Base-by-base conservation (phyloP, 495 filamentous ascomycete species). In the Talaromyces trachyspermus region DNA sequence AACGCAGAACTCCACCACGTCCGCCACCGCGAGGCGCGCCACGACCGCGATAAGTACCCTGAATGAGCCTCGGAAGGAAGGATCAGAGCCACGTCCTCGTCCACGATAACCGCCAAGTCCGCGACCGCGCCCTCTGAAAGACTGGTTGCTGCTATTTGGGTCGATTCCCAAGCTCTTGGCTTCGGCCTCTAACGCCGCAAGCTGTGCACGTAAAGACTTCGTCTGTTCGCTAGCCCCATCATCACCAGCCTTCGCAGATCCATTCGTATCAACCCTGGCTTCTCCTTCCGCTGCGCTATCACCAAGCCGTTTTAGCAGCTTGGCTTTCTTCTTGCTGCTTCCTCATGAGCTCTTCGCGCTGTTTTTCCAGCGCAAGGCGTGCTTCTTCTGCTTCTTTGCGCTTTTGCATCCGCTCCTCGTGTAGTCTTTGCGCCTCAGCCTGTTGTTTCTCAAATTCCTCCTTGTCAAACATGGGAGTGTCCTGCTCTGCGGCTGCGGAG, bases 111-210 rank as follows among this genome's bases (percentile, higher is more conserved):
- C 24, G 5, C 27, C 36, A 19, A 36, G 46, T 35, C 65, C 66
- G 41, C 70, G 53, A 15, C 74, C 75, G 17, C 75, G 65, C 14
- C 68, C 72, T 38, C 72, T 64, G 35, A 68, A 72, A 5, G 66
- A 58, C 37, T 54, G 57, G 37, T 50, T 36, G 1, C 64, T 52
- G n/a, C 52, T 56, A 37, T 63, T 55, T 15, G 74, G 64, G 46
- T 94, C 84, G 29, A 95, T 72, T 6, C 90, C 90, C 10, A 95
- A 66, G 20, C 72, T 79, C 56, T 83, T 77, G 0, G 92, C 92
- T 63, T 97, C 91, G 7, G 83, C 86, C 62, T 96, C 84, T 17
- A 98, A 68, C 6, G 77, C 78, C 2, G 88, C 88, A 14, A 98
- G 63, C 57, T 95, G 85, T 1, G 85, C 86, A 43, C 83, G 80